Evolutionary conservation across 768 basidiomycete genomes (phyloP), one percentile per base, ranked within the genome.

Genomic region (Kwoniella dendrophila): DNA sequence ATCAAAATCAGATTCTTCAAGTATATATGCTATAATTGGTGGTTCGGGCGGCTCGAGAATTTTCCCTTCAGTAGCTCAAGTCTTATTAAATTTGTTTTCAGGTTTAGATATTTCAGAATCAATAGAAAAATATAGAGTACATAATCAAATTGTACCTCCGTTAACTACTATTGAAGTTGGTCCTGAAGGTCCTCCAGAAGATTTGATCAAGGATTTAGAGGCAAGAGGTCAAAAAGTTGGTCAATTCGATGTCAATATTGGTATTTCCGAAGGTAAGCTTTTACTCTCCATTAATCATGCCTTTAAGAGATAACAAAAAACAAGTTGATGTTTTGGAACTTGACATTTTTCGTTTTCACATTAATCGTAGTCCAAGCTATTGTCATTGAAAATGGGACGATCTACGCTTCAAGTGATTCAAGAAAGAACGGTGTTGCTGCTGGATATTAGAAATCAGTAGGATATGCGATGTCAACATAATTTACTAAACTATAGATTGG

Each of bases 381-480:
- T 7, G 84, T 90, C 2, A 53, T 85, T 59, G 82, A 81, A 44
- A 83, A 86, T 53, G 86, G 83, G 6, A 79, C 73, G 45, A 82
- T 92, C 27, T 89, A 83, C 65, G 92, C 90, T 63, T 88, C 90
- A 8, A 91, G 90, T 74, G 93, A 96, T 79, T 91, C 90, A 20
- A 84, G 92, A 74, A 95, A 94, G 82, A 89, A 92, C 66, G 92
- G 92, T n/a, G 84, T 92, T 41, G 90, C 93, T 4, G 86, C 89
- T 48, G 93, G 89, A 2, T 94, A 93, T 79, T 91, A 64, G 32
- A n/a, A 5, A 36, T 36, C 34, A 36, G 36, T 8, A 43, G 18
- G 41, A 43, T 11, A 43, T 43, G 5, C n/a, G n/a, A n/a, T n/a
- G n/a, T n/a, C n/a, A n/a, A n/a, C n/a, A n/a, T n/a, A n/a, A n/a